Percentiles rank a stretch among this genome's conserved stretches.
Evolutionary conservation across 2,329 filamentous ascomycete genomes (phyloP).

Genomic region (Ploettnerulaceae sp.): DNA sequence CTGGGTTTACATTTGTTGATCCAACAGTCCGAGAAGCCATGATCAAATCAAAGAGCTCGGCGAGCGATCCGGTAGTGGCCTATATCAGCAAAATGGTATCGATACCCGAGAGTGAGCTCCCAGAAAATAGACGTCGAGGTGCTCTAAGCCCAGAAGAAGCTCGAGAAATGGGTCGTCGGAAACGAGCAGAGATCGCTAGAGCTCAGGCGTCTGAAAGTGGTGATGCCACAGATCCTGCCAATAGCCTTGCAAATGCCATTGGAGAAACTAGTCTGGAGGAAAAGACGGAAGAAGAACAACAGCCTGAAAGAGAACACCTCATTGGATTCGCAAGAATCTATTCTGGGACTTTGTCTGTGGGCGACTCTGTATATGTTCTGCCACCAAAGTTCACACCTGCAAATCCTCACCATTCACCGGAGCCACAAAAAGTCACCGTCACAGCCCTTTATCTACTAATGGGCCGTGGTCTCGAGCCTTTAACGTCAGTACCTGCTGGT

Average conservation of each 20-base stretch:
- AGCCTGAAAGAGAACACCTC: constrained; percentile 75
- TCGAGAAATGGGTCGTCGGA: constrained; percentile 77
- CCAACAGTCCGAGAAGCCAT: constrained; percentile 71
- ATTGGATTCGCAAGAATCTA: constrained; percentile 94
- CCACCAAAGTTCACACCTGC: constrained; percentile 90
- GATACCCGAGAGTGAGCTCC: constrained; percentile 85
- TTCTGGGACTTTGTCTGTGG: constrained; percentile 83
- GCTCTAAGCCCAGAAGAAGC: constrained; percentile 86
- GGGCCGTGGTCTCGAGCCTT: constrained; percentile 80
- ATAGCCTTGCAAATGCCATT: constrained; percentile 51
- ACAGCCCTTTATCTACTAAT: constrained; percentile 92
- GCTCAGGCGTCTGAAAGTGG: constrained; percentile 53
- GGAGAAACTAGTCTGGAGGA: constrained; percentile 57
- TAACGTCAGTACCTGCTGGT: constrained; percentile 82
- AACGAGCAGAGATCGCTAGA: constrained; percentile 80
- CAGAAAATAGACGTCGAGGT: constrained; percentile 70
- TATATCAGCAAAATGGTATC: constrained; percentile 99
- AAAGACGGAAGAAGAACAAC: constrained; percentile 47
- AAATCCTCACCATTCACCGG: constrained; percentile 63
- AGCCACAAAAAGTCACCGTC: constrained; percentile 77
- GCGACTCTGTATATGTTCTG: constrained; percentile 85
- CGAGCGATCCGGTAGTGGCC: constrained; percentile 75
- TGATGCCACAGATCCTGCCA: constrained; percentile 34
- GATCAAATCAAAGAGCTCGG: constrained; percentile 67
- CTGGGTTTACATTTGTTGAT: constrained; percentile 68